Conservation (phyloP, 129 eudicot genomes). For the carrot (Daucus carota) region DH1_v3.0 NC_030382.2:50055501-50056000, state of each 20-base stretch:
- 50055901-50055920: background rate
- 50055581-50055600: background rate
- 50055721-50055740: background rate
- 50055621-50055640: background rate
- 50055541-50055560: conserved; percentile 39
- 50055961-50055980: background rate
- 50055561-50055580: background rate
- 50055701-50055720: conserved; percentile 58
- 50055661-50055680: conserved; percentile 80
- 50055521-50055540: conserved; percentile 20
- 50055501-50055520: conserved; percentile 48
- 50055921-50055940: background rate
- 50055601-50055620: background rate
- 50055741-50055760: background rate
- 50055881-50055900: too few relatives aligned
- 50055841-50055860: background rate
- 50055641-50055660: conserved; percentile 41
- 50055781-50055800: background rate
- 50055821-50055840: background rate
- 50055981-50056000: background rate
- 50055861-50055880: background rate
- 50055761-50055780: background rate
- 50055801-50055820: background rate
- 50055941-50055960: background rate
- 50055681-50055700: conserved; percentile 90